Percentiles rank a stretch among this genome's conserved stretches.
phyloP scores from a whole-genome alignment of 805 yeast genomes.

The Yarrowia sp. region DNA sequence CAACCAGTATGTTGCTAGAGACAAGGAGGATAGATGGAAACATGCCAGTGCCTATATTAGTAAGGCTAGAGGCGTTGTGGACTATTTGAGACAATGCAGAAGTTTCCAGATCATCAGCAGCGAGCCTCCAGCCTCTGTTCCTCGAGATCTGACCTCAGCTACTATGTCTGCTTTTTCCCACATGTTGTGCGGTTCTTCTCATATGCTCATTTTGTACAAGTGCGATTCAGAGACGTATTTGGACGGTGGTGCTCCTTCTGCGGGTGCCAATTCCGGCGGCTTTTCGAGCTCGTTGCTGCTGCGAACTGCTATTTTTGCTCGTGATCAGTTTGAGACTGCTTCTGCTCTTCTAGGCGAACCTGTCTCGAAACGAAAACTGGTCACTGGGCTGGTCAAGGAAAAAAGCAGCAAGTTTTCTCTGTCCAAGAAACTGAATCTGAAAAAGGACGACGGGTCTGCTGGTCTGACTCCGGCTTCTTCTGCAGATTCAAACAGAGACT shows the following conservation, averaged over 20 bases:
- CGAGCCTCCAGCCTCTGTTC: conserved; percentile 29
- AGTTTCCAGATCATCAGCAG: conserved; percentile 25
- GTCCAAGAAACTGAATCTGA: background rate
- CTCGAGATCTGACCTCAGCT: conserved; percentile 31
- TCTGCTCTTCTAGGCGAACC: conserved; percentile 29
- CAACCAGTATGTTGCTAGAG: conserved; percentile 26
- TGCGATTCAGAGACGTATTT: conserved; percentile 28
- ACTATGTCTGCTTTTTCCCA: conserved; percentile 28
- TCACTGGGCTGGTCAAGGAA: background rate
- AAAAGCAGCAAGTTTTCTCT: conserved; percentile 8
- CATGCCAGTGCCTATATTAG: conserved; percentile 34
- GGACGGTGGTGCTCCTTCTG: conserved; percentile 6
- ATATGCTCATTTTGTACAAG: conserved; percentile 34
- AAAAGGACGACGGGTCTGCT: background rate
- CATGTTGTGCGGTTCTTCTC: conserved; percentile 35
- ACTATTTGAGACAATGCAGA: conserved; percentile 29
- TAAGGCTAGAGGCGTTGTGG: conserved; percentile 32
- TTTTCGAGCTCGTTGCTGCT: conserved; percentile 30
- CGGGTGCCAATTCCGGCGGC: background rate
- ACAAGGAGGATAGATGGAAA: conserved; percentile 29
- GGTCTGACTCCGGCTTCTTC: background rate
- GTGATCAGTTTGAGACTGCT: conserved; percentile 36
- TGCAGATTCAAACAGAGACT: background rate
- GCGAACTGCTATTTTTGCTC: conserved; percentile 37
- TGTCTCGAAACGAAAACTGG: background rate